Conservation (phyloP, 2,329 filamentous ascomycete species). For the Albifimbria verrucaria region DNA sequence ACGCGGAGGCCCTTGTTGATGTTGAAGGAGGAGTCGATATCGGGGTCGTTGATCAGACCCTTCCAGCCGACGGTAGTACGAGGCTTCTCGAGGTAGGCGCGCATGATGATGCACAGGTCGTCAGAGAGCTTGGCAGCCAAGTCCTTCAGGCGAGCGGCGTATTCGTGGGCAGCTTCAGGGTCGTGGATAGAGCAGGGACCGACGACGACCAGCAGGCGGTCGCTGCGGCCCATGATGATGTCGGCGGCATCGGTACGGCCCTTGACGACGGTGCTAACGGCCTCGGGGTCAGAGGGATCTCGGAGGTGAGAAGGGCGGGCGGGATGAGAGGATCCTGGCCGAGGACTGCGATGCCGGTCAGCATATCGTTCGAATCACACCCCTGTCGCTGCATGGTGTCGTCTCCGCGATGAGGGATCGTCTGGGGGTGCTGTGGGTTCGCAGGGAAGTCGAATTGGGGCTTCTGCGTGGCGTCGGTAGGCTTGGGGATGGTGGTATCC, state of each 20-base stretch:
- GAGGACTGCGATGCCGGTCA: conserved; percentile 59
- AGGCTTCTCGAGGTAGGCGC: conserved; percentile 98
- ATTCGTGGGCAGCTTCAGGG: conserved; percentile 81
- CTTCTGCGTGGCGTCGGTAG: neutral
- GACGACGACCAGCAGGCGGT: conserved; percentile 89
- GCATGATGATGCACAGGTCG: conserved; percentile 93
- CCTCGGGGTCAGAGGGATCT: conserved; percentile 70
- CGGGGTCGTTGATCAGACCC: conserved; percentile 97
- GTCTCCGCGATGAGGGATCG: neutral
- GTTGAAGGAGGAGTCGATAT: conserved; percentile 94
- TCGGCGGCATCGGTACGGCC: conserved; percentile 66
- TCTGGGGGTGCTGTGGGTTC: neutral
- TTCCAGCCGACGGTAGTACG: conserved; percentile 99
- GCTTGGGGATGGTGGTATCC: no score
- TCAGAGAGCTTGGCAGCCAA: conserved; percentile 75
- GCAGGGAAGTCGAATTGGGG: neutral
- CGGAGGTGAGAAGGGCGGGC: conserved; percentile 79
- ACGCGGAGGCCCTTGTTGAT: conserved; percentile 98
- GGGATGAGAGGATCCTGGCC: conserved; percentile 93
- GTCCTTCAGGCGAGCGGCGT: conserved; percentile 73
- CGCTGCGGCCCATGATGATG: conserved; percentile 74
- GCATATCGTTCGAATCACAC: conserved; percentile 4
- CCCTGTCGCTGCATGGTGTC: no score
- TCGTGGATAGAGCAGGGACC: conserved; percentile 98
- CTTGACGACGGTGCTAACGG: conserved; percentile 66